Conservation (phyloP, 1,284 basidiomycete species). For the Melanopsichium pennsylvanicum region DNA sequence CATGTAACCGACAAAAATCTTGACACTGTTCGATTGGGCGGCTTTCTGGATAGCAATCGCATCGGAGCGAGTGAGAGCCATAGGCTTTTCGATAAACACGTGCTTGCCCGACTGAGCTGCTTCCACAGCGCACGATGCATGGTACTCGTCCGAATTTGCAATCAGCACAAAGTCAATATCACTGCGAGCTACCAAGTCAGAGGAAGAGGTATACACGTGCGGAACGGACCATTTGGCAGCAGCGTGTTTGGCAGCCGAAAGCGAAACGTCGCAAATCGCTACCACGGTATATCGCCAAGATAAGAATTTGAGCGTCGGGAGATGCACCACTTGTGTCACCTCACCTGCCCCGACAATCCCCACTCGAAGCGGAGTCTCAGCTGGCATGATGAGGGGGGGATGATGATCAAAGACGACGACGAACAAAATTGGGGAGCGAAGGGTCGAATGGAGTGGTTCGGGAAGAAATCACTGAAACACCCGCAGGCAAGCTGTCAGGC, state of each 20-base stretch:
- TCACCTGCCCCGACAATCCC: conserved; percentile 60
- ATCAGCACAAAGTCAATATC: conserved; percentile 61
- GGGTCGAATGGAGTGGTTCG: too few species aligned
- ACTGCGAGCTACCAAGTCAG: conserved; percentile 47
- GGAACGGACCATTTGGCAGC: conserved; percentile 61
- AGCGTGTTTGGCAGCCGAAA: conserved; percentile 54
- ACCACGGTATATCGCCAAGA: conserved; percentile 52
- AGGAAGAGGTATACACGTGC: conserved; percentile 28
- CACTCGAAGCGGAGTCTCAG: conserved; percentile 27
- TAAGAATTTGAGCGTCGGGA: conserved; percentile 59
- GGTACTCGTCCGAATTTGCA: conserved; percentile 51
- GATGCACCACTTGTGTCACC: conserved; percentile 59
- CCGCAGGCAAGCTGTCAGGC: too few species aligned
- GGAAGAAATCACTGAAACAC: neutral
- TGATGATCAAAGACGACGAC: neutral
- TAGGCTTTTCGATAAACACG: conserved; percentile 56
- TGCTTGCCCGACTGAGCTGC: conserved; percentile 44
- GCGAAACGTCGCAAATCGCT: conserved; percentile 65
- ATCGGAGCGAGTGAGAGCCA: conserved; percentile 46
- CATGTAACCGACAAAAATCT: conserved; percentile 67
- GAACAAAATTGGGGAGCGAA: too few species aligned
- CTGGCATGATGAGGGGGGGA: neutral
- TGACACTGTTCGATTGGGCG: conserved; percentile 21
- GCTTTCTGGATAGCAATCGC: conserved; percentile 34
- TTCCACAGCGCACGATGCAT: conserved; percentile 40